Percentiles rank a stretch among this genome's conserved stretches.
phyloP scores from a whole-genome alignment of 768 basidiomycete genomes.

The Peribolospora baueri region DNA sequence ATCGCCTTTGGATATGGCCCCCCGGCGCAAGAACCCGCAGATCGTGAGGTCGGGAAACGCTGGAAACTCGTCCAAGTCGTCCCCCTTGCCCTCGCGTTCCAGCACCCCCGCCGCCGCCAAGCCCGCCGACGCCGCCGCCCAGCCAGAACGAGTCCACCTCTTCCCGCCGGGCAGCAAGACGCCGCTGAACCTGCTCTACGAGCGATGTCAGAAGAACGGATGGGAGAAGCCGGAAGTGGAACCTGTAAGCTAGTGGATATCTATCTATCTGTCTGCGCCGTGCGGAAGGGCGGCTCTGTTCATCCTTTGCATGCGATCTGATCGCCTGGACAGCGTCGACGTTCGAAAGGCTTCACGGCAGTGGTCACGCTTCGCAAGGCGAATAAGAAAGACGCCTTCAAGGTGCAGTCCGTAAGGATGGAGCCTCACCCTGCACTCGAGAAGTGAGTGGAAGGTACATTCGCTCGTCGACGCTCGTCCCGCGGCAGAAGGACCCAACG shows the following conservation, averaged over 20 bases:
- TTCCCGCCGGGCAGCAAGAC: conserved; percentile 71
- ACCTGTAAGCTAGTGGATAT: conserved; percentile 27
- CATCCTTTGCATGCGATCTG: not conserved
- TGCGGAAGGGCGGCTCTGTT: conserved; percentile 1
- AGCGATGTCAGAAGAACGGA: conserved; percentile 73
- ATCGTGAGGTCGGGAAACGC: too few relatives aligned
- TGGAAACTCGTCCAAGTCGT: not conserved
- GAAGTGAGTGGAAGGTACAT: not conserved
- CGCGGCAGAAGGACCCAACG: too few relatives aligned
- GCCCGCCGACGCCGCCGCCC: not conserved
- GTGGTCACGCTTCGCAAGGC: conserved; percentile 38
- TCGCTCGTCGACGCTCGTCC: not conserved
- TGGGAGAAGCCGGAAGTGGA: conserved; percentile 71
- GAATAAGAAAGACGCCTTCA: conserved; percentile 38
- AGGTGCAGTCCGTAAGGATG: conserved; percentile 46
- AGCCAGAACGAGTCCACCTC: not conserved
- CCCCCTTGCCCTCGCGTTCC: not conserved
- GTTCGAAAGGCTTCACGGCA: conserved; percentile 31
- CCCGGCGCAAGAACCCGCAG: too few relatives aligned
- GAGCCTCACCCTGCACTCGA: conserved; percentile 29
- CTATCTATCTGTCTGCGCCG: not conserved
- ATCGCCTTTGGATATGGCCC: too few relatives aligned
- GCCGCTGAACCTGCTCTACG: conserved; percentile 51
- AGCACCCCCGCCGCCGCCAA: not conserved
- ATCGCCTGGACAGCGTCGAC: conserved; percentile 23